Base-by-base conservation (phyloP, 2,329 filamentous ascomycete genomes). In the Ustilaginoidea virens region DNA sequence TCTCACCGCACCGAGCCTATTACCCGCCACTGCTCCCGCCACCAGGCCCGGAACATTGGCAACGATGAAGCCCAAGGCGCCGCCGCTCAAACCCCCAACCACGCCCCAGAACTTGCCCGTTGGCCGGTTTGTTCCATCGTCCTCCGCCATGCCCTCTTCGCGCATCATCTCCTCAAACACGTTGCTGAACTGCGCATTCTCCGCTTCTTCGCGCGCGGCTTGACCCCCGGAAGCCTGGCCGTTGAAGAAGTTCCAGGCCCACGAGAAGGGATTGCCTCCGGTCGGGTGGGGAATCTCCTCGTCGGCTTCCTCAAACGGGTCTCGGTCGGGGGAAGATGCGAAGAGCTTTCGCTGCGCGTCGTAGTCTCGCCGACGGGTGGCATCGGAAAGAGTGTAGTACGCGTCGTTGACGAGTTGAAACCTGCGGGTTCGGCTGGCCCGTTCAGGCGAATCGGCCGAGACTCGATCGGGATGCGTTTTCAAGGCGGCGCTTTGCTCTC, bases 401-500 rank as follows among this genome's bases (percentile, higher is more conserved):
- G 85, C 83, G 47, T 92, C 85, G 58, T 92, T 92, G 45, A 93
- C 80, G 39, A 80, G 71, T 53, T 93, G 85, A 60, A 93, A 93
- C 49, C 77, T 77, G 46, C 80, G 80, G 5, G 90, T 98, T 45
- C 86, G 80, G 9, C 69, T 55, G 14, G 72, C 54, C 38, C 87
- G 81, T 42, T 96, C 85, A 21, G 86, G 82, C 5, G 83, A 87
- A 55, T 85, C 74, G 39, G 69, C 59, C 17, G 85, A 67, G 23
- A 98, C 83, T 34, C 90, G 80, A 52, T 98, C 90, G 2, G 87
- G 87, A 52, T 96, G 87, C 38, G 81, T 85, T 56, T 90, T 92
- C 25, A 96, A 63, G 5, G 87, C 87, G 44, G 81, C 80, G 48
- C 80, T 85, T 46, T 2, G n/a, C 16, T 21, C 7, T 11, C 9